Evolutionary conservation across 2,329 filamentous ascomycete species (phyloP), one percentile per base, ranked within the genome.

Genomic region (Cyphellophora europaea): DNA sequence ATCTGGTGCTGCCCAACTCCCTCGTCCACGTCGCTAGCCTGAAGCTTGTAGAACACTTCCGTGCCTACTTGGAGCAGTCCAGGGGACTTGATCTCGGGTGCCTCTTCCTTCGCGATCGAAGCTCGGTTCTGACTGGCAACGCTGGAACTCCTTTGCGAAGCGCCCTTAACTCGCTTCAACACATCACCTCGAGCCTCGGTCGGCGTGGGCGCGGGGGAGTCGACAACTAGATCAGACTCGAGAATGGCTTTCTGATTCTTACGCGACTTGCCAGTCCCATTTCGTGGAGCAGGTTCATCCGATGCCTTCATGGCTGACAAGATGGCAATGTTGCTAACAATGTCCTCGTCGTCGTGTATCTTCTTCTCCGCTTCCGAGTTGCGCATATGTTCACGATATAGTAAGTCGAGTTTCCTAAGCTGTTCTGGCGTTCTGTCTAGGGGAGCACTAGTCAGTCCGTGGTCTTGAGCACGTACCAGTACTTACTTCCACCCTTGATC

Each of bases 1-100:
- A 82, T 80, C 33, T 83, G 84, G 31, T 88, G 72, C 36, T 88
- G 88, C 68, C 65, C 63, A 40, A 65, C 65, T 14, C 66, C 67
- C 54, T 65, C 58, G n/a, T 63, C 65, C 40, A 64, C 59, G 39
- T 63, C 60, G 42, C 67, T 67, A 43, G 69, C 67, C 44, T 61
- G 64, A 37, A 67, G 64, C 38, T 66, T 67, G 48, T 65, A 69
- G 18, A 67, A 66, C 6, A 69, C 66, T 45, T 69, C 63, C 11
- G 63, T 61, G 5, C 65, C 65, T n/a, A 66, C 48, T 16, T 57
- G 52, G 3, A 69, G 52, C 17, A 59, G 55, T 3, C 62, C 63
- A 5, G 60, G 62, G 38, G 35, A 32, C 18, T 66, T 66, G 17
- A 53, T 51, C 2, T 59, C 55, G 35, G 63, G 60, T 2, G 50